A percentile compares a stretch with the other conserved stretches of the same genome.
Conservation (phyloP, 192 early-diverging fungal species). For the Entomortierella parvispora region DNA sequence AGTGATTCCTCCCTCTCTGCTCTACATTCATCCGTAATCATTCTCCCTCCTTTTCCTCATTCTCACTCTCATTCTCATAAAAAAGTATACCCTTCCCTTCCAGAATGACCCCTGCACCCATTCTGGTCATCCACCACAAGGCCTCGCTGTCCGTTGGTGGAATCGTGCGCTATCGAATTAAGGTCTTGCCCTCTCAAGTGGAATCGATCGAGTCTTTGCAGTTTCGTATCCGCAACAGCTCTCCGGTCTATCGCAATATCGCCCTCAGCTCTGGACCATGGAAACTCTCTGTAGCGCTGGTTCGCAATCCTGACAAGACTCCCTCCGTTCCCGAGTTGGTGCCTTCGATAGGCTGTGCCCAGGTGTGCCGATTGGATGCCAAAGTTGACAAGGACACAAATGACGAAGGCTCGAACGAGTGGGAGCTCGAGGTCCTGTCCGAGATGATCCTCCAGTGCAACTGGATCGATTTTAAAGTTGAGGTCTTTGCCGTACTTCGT, state of each 20-base stretch:
- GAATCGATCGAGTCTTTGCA: slow-evolving; percentile 15
- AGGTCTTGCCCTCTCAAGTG: slow-evolving; percentile 2
- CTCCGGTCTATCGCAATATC: slow-evolving; percentile 33
- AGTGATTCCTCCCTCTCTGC: too few relatives aligned
- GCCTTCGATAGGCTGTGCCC: slow-evolving; percentile 37
- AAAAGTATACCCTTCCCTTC: not conserved
- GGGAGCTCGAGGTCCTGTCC: slow-evolving; percentile 47
- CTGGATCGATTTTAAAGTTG: slow-evolving; percentile 42
- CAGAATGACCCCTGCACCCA: slow-evolving; percentile 23
- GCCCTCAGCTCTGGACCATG: slow-evolving; percentile 40
- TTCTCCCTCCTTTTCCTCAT: too few relatives aligned
- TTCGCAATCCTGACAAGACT: slow-evolving; percentile 29
- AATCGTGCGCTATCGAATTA: slow-evolving; percentile 43
- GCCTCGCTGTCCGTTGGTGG: slow-evolving; percentile 37
- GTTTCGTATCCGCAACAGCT: slow-evolving; percentile 30
- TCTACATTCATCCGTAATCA: too few relatives aligned
- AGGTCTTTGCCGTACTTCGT: slow-evolving; percentile 18
- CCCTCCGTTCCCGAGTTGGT: slow-evolving; percentile 26
- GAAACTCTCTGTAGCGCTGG: slow-evolving; percentile 31
- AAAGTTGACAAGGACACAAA: not conserved
- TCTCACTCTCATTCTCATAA: too few relatives aligned
- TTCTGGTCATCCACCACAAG: slow-evolving; percentile 27
- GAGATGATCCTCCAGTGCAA: slow-evolving; percentile 43
- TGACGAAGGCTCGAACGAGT: slow-evolving; percentile 27
- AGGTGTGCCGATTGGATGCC: slow-evolving; percentile 29